phyloP scores from a whole-genome alignment of 2,329 filamentous ascomycete species.

The Lecanicillium sp. region DNA sequence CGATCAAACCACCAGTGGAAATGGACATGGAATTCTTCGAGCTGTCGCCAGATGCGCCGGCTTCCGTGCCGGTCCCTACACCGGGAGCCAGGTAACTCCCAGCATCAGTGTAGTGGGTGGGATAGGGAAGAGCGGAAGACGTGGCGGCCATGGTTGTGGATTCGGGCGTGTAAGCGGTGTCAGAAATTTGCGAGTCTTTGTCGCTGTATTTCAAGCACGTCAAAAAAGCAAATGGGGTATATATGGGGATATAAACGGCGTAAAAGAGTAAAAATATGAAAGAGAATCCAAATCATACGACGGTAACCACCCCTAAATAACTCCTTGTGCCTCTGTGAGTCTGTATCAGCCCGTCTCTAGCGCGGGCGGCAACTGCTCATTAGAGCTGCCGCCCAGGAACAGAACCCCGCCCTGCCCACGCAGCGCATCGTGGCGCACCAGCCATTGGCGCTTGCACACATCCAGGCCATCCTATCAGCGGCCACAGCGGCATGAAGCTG shows the following conservation, averaged over 20 bases:
- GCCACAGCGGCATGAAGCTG: too few relatives aligned
- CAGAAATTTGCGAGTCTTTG: too few relatives aligned
- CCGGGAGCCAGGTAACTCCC: constrained; percentile 27
- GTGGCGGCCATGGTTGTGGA: constrained; percentile 13
- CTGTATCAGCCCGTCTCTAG: too few relatives aligned
- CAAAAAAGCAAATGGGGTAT: constrained; percentile 6
- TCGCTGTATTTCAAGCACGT: too few relatives aligned
- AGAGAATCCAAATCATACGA: not conserved
- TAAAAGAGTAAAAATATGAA: constrained; percentile 1
- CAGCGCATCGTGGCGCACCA: too few relatives aligned
- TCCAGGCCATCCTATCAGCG: too few relatives aligned
- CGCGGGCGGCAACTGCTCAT: too few relatives aligned
- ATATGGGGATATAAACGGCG: not conserved
- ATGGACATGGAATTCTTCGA: constrained; percentile 50
- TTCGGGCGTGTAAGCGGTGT: too few relatives aligned
- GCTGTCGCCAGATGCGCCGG: constrained; percentile 58
- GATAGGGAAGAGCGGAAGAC: not conserved
- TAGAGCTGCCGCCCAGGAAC: too few relatives aligned
- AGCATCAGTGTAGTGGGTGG: constrained; percentile 23
- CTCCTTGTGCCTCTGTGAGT: too few relatives aligned
- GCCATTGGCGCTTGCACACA: too few relatives aligned
- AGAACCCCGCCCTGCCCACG: too few relatives aligned
- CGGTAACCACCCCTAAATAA: not conserved
- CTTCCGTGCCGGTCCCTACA: constrained; percentile 39
- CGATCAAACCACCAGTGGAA: constrained; percentile 62